These are phyloP conservation scores for Aspergillus affinis DNA, from an alignment of 495 filamentous ascomycete species.

Conservation along the genomic window DNA sequence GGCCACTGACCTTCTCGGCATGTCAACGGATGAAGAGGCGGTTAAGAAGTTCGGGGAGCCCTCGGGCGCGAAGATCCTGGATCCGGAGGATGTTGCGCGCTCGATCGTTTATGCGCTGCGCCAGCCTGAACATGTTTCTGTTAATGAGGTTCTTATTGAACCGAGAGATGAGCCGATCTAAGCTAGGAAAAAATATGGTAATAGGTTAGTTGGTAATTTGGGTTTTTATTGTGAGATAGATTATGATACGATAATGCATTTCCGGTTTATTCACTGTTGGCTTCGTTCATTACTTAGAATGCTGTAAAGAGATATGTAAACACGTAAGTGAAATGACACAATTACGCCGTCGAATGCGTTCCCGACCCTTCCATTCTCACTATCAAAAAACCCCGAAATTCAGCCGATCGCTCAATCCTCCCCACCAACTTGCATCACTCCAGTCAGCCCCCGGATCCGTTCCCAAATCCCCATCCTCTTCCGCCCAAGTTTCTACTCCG, in stretches of 20 bases:
- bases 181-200: not conserved
- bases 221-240: not conserved
- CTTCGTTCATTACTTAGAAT: too few species aligned
- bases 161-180: conserved; percentile 69
- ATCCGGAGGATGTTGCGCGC: conserved; percentile 61
- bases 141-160: conserved; percentile 72
- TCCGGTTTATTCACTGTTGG: too few species aligned
- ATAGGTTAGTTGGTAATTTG: not conserved
- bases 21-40: conserved; percentile 66
- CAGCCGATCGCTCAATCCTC: not conserved
- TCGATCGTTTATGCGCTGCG: conserved; percentile 63
- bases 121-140: conserved; percentile 64
- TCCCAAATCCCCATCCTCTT: too few species aligned
- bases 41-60: conserved; percentile 70
- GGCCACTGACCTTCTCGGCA: conserved; percentile 59
- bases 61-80: conserved; percentile 61
- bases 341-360: too few species aligned
- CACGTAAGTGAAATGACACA: too few species aligned
- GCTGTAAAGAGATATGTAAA: too few species aligned
- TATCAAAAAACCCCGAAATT: not conserved
- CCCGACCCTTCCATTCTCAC: too few species aligned
- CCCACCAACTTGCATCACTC: not conserved
- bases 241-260: not conserved
- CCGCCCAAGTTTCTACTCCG: too few species aligned
- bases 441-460: too few species aligned